Conservation (phyloP, 371 early-diverging fungal genomes). For the Apophysomyces elegans region DNA sequence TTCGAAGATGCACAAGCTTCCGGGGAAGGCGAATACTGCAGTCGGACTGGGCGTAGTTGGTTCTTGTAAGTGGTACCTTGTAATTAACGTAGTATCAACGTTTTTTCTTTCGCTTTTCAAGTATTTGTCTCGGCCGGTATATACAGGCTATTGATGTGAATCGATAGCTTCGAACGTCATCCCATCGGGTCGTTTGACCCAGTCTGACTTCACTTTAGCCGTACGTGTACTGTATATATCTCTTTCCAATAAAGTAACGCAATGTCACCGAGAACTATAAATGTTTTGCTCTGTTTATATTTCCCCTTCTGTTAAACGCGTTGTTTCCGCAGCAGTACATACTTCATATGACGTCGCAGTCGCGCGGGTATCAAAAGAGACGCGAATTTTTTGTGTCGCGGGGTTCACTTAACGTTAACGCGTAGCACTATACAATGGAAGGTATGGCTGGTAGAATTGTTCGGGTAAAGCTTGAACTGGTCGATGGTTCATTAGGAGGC, state of each 20-base stretch:
- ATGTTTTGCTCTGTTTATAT: too few relatives aligned
- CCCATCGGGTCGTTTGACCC: too few relatives aligned
- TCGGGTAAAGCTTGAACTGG: not conserved
- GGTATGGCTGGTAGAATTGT: not conserved
- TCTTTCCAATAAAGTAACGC: too few relatives aligned
- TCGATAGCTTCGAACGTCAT: too few relatives aligned
- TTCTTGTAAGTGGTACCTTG: constrained; percentile 29
- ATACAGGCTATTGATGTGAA: constrained; percentile 39
- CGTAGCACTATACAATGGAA: constrained; percentile 4
- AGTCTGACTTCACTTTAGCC: too few relatives aligned
- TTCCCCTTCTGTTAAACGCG: too few relatives aligned
- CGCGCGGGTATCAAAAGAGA: not conserved
- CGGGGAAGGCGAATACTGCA: constrained; percentile 40
- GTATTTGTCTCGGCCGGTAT: constrained; percentile 53
- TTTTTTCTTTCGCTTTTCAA: constrained; percentile 7
- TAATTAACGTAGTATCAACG: not conserved
- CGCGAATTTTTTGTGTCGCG: not conserved
- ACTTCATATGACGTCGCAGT: too few relatives aligned
- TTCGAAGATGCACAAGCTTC: constrained; percentile 31
- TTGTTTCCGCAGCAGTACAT: too few relatives aligned
- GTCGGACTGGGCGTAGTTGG: constrained; percentile 50
- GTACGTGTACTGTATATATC: too few relatives aligned
- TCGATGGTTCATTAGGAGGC: not conserved
- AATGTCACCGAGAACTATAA: too few relatives aligned
- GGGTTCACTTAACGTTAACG: not conserved